Percentiles rank a stretch among this genome's conserved stretches.
These are phyloP conservation scores for Thalassiosira livingstoniorum DNA, from an alignment of 352 stramenopile species.

Conservation along the genomic window DNA sequence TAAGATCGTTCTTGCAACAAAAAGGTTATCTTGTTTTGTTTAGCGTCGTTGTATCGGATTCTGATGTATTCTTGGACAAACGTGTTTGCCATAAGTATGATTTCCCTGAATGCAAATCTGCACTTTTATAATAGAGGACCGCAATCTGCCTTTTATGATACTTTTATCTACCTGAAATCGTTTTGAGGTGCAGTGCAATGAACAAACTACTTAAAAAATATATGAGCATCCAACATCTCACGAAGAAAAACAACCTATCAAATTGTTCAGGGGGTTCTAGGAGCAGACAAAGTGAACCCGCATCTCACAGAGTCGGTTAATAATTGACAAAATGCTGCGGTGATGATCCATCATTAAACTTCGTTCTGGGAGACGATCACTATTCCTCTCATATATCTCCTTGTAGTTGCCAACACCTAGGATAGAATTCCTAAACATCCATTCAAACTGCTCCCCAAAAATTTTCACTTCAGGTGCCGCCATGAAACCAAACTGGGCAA, in stretches of 20 bases:
- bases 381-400: slow-evolving; percentile 49
- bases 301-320: too few species aligned
- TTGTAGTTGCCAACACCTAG: slow-evolving; percentile 53
- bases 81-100: not conserved
- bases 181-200: too few species aligned
- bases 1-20: not conserved
- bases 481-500: slow-evolving; percentile 13
- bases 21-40: slow-evolving; percentile 22
- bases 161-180: too few species aligned
- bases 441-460: slow-evolving; percentile 40
- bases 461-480: slow-evolving; percentile 40
- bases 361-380: slow-evolving; percentile 19
- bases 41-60: slow-evolving; percentile 13
- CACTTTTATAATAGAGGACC: too few species aligned
- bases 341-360: slow-evolving; percentile 34
- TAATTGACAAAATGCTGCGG: slow-evolving; percentile 1
- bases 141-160: too few species aligned
- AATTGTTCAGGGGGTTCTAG: too few species aligned
- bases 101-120: slow-evolving; percentile 22
- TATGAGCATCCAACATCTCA: too few species aligned
- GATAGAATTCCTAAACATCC: slow-evolving; percentile 47
- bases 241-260: too few species aligned
- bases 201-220: too few species aligned
- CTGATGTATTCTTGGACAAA: slow-evolving; percentile 25
- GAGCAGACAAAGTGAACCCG: too few species aligned